Conservation (phyloP, 163 green algal genomes). For the Trebouxiophyceae sp. region DNA sequence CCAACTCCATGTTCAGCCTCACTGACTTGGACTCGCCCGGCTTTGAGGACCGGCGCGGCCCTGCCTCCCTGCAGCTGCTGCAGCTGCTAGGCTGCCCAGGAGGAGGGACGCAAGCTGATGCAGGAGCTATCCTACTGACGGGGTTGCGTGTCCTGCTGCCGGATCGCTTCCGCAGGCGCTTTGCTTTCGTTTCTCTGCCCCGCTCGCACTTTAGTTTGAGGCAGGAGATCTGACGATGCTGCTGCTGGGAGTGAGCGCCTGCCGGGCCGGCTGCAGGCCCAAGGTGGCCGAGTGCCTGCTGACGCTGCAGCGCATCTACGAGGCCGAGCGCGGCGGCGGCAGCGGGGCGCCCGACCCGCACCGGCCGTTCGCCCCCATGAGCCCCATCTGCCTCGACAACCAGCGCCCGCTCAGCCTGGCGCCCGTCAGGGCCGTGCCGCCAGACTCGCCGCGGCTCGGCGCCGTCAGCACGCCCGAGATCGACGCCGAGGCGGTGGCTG, state of each 20-base stretch:
- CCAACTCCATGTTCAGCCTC: constrained; percentile 29
- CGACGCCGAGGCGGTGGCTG: too few species aligned
- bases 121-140: too few species aligned
- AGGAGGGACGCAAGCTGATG: not conserved
- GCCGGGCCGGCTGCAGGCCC: too few species aligned
- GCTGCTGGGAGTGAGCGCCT: too few species aligned
- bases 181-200: too few species aligned
- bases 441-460: not conserved
- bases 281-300: constrained; percentile 57
- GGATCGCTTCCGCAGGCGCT: too few species aligned
- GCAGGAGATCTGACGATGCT: too few species aligned
- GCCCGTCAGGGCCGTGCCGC: not conserved
- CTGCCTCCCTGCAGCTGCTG: not conserved
- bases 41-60: constrained; percentile 37
- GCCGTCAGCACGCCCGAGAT: not conserved
- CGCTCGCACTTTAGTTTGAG: too few species aligned
- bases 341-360: too few species aligned
- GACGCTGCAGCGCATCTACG: constrained; percentile 36
- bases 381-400: not conserved
- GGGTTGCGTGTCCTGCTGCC: too few species aligned
- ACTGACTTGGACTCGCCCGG: constrained; percentile 39
- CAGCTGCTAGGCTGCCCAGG: not conserved
- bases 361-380: not conserved
- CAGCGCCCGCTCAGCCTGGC: not conserved
- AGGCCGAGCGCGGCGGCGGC: constrained; percentile 8